These are phyloP conservation scores for Decorospora gaudefroyi DNA, from an alignment of 2,329 filamentous ascomycete species.

Conservation along the genomic window DNA sequence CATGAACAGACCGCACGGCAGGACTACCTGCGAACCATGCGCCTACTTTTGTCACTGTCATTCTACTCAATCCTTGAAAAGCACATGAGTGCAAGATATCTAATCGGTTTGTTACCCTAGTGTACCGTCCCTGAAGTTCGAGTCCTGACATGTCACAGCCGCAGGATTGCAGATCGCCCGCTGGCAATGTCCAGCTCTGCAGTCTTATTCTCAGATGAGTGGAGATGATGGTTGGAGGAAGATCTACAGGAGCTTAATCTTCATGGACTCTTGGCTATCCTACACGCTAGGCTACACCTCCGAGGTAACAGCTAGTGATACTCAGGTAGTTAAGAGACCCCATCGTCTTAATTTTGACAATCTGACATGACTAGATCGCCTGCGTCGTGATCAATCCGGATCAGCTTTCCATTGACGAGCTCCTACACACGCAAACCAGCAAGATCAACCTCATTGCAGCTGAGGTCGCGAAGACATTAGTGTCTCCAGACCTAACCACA, in stretches of 20 bases:
- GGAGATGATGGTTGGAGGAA: constrained; percentile 31
- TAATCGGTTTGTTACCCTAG: constrained; percentile 37
- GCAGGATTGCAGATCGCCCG: constrained; percentile 46
- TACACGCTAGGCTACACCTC: constrained; percentile 46
- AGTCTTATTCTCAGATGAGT: constrained; percentile 2
- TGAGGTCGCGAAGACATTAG: constrained; percentile 43
- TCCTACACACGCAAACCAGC: constrained; percentile 43
- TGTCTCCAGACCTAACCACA: constrained; percentile 38
- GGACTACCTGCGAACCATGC: constrained; percentile 44
- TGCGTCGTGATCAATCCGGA: constrained; percentile 23
- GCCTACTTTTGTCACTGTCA: constrained; percentile 42
- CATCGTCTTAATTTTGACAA: neutral
- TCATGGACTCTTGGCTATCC: constrained; percentile 49
- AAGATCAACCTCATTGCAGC: constrained; percentile 45
- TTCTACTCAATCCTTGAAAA: constrained; percentile 47
- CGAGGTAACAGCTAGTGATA: constrained; percentile 38
- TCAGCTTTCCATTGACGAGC: constrained; percentile 32
- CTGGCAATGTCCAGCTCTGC: constrained; percentile 32
- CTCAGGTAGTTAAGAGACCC: no score
- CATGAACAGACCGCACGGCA: constrained; percentile 37
- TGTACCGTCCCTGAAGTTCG: neutral
- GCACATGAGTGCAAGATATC: constrained; percentile 46
- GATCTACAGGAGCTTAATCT: constrained; percentile 44
- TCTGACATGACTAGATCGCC: constrained; percentile 32
- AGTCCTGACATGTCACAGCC: constrained; percentile 28